These are phyloP conservation scores for Citropsis articulata DNA, from an alignment of 345 rosid species.

Conservation along the genomic window DNA sequence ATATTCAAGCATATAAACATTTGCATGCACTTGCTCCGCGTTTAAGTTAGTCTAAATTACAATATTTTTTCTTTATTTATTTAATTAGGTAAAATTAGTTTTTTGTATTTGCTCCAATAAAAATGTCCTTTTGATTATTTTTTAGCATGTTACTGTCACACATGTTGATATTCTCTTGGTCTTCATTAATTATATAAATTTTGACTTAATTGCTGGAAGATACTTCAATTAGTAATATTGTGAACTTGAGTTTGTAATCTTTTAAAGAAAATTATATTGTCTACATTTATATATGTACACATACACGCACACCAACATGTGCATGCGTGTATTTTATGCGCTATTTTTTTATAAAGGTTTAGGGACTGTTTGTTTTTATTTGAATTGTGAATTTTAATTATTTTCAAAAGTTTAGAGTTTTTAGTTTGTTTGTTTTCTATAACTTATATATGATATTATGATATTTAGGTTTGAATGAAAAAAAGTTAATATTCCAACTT, in stretches of 20 bases:
- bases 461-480: too few relatives aligned
- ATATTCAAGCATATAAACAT: neutral
- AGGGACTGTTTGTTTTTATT: too few relatives aligned
- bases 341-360: too few relatives aligned
- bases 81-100: neutral
- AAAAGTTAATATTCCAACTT: too few relatives aligned
- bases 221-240: neutral
- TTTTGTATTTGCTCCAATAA: too few relatives aligned
- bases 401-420: too few relatives aligned
- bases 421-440: too few relatives aligned
- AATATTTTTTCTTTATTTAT: neutral
- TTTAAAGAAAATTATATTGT: neutral
- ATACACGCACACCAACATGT: too few relatives aligned
- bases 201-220: neutral
- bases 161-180: neutral
- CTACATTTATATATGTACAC: neutral
- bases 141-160: neutral
- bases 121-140: too few relatives aligned
- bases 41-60: too few relatives aligned
- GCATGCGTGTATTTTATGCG: neutral
- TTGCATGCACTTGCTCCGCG: neutral
- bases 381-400: too few relatives aligned
- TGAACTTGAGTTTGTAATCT: neutral
- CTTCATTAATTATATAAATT: neutral
- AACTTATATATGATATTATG: too few relatives aligned